Evolutionary conservation across 306 rosid species (phyloP), one percentile per base, ranked within the genome.

Genomic region (Acacia acuminata): DNA sequence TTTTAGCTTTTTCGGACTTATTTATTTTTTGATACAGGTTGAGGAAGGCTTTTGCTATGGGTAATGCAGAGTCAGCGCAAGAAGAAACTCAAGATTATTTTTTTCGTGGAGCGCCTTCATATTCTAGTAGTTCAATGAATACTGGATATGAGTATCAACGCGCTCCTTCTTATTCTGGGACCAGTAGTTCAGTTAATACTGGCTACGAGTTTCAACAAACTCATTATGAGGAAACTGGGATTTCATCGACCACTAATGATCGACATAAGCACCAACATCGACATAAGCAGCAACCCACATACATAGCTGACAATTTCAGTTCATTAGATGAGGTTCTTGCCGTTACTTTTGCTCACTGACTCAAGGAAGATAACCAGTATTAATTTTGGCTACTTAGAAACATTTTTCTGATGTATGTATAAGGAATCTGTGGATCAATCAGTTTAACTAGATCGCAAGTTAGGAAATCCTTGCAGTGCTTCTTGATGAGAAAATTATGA

Each of bases 291-390:
- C 82, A 85, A 4, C 76, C 87, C 22, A 61, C 87, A 16, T 42
- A 53, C 77, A 96, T 96, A 84, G 91, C 91, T 63, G 98, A 96
- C 74, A 88, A 90, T 76, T 96, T 87, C 82, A 86, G 79, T 87
- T 92, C 99, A 67, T 78, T 96, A 91, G 98, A 96, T 48, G 88
- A 94, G 99, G 99, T 96, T 77, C 58, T 73, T 60, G 11, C 51
- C 77, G 25, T 69, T 79, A 17, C 58, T 67, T 78, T 72, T 80
- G 27, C 71, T 66, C 47, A 47, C 64, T 69, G 51, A 78, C 69
- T 25, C 60, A n/a, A 40, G 61, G 71, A 75, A 25, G 67, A 64
- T 53, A 16, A 75, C 60, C 55, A 81, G 51, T 63, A 36, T 66
- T 43, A 55, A 72, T 32, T 85, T 56, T 7, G 25, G 34, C 78